Percentiles rank a stretch among this genome's conserved stretches.
These are phyloP conservation scores for Aspergillus glaucus DNA, from an alignment of 2,329 filamentous ascomycete genomes.

Conservation along the genomic window DNA sequence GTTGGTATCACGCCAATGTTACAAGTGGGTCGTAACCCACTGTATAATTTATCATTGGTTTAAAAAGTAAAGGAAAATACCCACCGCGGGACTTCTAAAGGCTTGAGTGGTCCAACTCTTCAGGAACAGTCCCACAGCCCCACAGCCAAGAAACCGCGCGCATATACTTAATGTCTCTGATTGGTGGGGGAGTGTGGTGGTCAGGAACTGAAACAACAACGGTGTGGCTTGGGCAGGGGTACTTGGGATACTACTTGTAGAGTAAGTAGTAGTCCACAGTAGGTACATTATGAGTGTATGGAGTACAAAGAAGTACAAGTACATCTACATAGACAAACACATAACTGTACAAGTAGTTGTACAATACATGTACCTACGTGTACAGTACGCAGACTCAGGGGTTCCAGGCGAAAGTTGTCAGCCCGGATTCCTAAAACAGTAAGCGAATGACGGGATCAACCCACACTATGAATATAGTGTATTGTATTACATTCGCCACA, in stretches of 20 bases:
- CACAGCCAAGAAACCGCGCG: background rate
- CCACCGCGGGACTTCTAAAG: background rate
- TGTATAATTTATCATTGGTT: background rate
- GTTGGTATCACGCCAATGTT: background rate
- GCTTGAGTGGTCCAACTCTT: background rate
- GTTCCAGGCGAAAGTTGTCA: background rate
- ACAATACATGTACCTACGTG: too few relatives aligned
- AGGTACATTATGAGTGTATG: too few relatives aligned
- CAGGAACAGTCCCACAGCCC: background rate
- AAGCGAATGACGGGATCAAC: constrained; percentile 13
- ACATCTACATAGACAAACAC: too few relatives aligned
- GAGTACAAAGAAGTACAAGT: too few relatives aligned
- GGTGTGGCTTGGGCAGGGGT: background rate
- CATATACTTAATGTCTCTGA: background rate
- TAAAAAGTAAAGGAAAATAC: background rate
- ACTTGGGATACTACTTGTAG: too few relatives aligned
- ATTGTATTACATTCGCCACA: background rate
- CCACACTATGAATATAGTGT: background rate
- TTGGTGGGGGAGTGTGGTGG: background rate
- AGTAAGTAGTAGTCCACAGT: too few relatives aligned
- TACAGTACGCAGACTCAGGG: too few relatives aligned
- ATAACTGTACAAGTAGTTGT: too few relatives aligned
- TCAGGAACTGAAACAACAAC: background rate
- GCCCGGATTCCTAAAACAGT: constrained; percentile 5
- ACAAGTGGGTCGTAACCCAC: background rate